Percentiles rank a stretch among this genome's conserved stretches.
Evolutionary conservation across 176 grass and related monocot genomes (phyloP).

Genomic region (Phragmites australis): DNA sequence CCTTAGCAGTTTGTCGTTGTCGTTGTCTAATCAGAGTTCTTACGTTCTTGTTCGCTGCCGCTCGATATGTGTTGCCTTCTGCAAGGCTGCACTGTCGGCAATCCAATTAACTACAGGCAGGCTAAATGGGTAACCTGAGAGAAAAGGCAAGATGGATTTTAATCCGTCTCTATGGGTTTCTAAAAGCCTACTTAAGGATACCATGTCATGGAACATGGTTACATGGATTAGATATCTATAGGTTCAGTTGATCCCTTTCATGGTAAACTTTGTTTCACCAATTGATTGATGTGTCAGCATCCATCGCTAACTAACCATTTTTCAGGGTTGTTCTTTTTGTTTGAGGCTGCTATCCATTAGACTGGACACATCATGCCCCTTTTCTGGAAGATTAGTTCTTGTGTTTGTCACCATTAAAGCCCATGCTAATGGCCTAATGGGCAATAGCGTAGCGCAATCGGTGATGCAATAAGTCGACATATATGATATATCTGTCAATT

Average conservation of each 20-base stretch:
- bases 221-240: background rate
- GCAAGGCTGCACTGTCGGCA: background rate
- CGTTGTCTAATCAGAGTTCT: background rate
- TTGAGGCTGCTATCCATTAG: conserved; percentile 30
- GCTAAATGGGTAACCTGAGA: background rate
- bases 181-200: background rate
- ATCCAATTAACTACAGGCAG: background rate
- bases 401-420: conserved; percentile 8
- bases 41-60: background rate
- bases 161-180: background rate
- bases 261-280: background rate
- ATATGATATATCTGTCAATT: background rate
- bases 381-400: conserved; percentile 1
- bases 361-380: background rate
- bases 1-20: conserved; percentile 13
- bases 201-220: conserved; percentile 7
- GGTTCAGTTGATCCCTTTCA: conserved; percentile 23
- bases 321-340: background rate
- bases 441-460: too few relatives aligned
- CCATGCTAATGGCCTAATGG: too few relatives aligned
- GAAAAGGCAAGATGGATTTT: conserved; percentile 26
- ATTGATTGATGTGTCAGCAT: conserved; percentile 19
- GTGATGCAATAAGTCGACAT: background rate
- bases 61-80: background rate
- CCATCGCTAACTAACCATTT: background rate